Percentiles rank a stretch among this genome's conserved stretches.
Evolutionary conservation across 176 grass and related monocot genomes (phyloP).

Genomic region (Pharus latifolius): DNA sequence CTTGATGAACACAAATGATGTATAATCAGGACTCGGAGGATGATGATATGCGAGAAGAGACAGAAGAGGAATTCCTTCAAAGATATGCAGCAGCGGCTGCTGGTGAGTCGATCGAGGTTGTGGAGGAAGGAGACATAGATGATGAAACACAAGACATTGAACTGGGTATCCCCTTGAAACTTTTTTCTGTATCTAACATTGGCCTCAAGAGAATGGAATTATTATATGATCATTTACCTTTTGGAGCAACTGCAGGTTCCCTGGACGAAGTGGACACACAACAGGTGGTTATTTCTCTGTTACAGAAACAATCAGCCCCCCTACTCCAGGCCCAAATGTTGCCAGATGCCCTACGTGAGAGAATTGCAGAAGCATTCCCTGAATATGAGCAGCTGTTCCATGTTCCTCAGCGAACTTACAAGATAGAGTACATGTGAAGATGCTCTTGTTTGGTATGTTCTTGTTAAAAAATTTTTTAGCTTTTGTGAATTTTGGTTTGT

Average conservation of each 20-base stretch:
- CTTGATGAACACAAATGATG: background rate
- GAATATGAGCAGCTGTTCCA: conserved; percentile 39
- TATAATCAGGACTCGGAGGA: conserved; percentile 70
- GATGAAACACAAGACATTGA: conserved; percentile 57
- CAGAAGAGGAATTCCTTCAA: conserved; percentile 70
- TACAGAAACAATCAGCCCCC: conserved; percentile 32
- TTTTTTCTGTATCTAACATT: background rate
- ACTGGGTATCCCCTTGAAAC: conserved; percentile 29
- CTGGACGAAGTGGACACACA: conserved; percentile 45
- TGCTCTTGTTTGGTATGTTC: background rate
- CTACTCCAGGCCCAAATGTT: conserved; percentile 19
- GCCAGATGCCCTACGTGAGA: conserved; percentile 21
- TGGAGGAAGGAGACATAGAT: conserved; percentile 70
- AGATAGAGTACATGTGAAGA: background rate
- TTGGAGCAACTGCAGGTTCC: conserved; percentile 29
- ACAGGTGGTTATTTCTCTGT: conserved; percentile 25
- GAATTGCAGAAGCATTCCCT: conserved; percentile 39
- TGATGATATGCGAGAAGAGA: conserved; percentile 62
- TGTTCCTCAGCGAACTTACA: conserved; percentile 9
- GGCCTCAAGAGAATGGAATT: background rate
- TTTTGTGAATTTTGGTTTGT: background rate
- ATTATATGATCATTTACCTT: background rate
- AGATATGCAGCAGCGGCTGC: conserved; percentile 56
- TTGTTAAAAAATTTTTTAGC: too few relatives aligned
- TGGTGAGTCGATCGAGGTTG: conserved; percentile 36